These are phyloP conservation scores for Annulohypoxylon moriforme DNA, from an alignment of 495 filamentous ascomycete species.

Conservation along the genomic window DNA sequence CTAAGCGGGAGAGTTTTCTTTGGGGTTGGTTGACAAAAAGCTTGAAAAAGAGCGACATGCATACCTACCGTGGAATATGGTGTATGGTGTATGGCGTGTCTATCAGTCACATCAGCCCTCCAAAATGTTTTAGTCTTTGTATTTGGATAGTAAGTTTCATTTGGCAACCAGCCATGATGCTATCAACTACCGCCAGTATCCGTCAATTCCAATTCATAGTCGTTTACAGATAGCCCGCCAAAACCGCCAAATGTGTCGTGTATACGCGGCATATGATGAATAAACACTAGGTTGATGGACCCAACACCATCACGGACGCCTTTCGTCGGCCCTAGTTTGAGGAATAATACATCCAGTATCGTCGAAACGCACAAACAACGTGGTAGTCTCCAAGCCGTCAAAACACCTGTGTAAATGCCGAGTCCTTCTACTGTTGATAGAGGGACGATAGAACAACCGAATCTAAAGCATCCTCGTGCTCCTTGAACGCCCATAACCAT, in stretches of 20 bases:
- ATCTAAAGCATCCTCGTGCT: conserved; percentile 31
- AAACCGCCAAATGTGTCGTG: conserved; percentile 12
- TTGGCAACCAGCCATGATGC: background rate
- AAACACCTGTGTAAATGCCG: conserved; percentile 52
- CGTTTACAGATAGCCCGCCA: background rate
- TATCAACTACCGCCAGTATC: background rate
- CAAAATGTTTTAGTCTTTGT: background rate
- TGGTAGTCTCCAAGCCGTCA: conserved; percentile 40
- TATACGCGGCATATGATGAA: conserved; percentile 11
- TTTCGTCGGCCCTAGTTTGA: conserved; percentile 13
- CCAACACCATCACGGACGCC: conserved; percentile 14
- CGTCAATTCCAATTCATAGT: conserved; percentile 5
- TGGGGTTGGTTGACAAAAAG: background rate
- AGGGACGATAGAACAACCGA: conserved; percentile 37
- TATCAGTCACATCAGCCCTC: background rate
- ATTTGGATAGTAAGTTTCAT: background rate
- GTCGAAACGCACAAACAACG: conserved; percentile 12
- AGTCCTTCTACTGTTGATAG: conserved; percentile 34
- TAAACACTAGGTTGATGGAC: conserved; percentile 3
- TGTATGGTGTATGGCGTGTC: background rate
- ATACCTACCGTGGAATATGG: background rate
- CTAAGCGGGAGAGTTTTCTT: background rate
- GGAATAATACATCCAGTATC: conserved; percentile 40
- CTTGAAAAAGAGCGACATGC: background rate
- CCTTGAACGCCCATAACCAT: conserved; percentile 38